These are phyloP conservation scores for Paxillus rubicundulus DNA, from an alignment of 768 basidiomycete genomes.

Conservation along the genomic window DNA sequence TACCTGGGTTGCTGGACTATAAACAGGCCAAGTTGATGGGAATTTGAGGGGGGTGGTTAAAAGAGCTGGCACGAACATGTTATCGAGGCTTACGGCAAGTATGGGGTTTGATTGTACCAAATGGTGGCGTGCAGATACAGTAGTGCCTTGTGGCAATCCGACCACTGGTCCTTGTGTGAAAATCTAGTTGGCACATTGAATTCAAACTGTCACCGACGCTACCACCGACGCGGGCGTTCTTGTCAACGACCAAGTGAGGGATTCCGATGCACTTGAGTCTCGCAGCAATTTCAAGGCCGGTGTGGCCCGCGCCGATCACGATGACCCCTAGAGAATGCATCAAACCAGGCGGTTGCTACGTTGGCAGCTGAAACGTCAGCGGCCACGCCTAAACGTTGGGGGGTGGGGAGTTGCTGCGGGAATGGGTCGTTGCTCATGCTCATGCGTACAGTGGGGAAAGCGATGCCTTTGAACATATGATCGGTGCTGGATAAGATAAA, in stretches of 20 bases:
- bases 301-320: constrained; percentile 65
- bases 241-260: constrained; percentile 55
- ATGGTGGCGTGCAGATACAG: constrained; percentile 56
- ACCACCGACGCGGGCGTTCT: constrained; percentile 50
- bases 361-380: constrained; percentile 17
- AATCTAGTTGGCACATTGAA: not conserved
- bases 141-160: constrained; percentile 57
- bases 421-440: constrained; percentile 19
- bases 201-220: constrained; percentile 18
- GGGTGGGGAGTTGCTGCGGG: constrained; percentile 30
- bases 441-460: no score
- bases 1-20: constrained; percentile 50
- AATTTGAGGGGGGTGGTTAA: constrained; percentile 35
- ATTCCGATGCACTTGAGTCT: constrained; percentile 64
- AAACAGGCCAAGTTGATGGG: constrained; percentile 55
- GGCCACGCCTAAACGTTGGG: constrained; percentile 25
- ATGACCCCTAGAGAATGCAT: constrained; percentile 42
- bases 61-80: not conserved
- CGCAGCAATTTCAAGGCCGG: constrained; percentile 63
- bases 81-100: constrained; percentile 40
- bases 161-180: constrained; percentile 37
- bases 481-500: not conserved
- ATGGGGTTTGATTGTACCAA: constrained; percentile 57
- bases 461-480: not conserved
- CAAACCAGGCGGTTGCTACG: constrained; percentile 26